Percentiles rank a stretch among this genome's conserved stretches.
phyloP scores from a whole-genome alignment of 2,329 filamentous ascomycete genomes.

The Pseudocercospora fijiensis region DNA sequence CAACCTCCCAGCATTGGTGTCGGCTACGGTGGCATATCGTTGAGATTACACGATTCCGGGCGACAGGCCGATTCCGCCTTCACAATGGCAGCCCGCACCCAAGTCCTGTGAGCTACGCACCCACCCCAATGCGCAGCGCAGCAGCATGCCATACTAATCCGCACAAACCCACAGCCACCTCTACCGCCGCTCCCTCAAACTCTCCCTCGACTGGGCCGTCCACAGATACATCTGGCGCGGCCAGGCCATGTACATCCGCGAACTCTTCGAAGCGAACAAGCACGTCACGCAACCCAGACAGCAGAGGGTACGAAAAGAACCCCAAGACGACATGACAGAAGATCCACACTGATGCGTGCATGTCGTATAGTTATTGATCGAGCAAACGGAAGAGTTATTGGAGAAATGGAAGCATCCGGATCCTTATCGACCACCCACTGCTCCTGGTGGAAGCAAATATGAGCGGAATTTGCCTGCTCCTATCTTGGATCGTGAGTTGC shows the following conservation, averaged over 20 bases:
- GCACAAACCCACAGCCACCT: constrained; percentile 56
- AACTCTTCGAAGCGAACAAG: constrained; percentile 90
- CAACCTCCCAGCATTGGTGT: neutral
- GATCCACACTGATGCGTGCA: neutral
- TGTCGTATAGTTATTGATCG: constrained; percentile 66
- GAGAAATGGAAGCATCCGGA: constrained; percentile 98
- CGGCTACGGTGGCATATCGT: neutral
- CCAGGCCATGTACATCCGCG: constrained; percentile 92
- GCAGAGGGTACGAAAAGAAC: constrained; percentile 66
- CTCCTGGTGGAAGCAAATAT: constrained; percentile 94
- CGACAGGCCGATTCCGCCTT: neutral
- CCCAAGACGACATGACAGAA: neutral
- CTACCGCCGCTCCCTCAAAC: constrained; percentile 89
- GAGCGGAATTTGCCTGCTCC: constrained; percentile 86
- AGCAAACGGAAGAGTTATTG: constrained; percentile 83
- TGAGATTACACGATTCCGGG: neutral
- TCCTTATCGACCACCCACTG: constrained; percentile 83
- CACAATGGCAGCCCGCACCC: constrained; percentile 38
- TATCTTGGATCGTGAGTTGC: constrained; percentile 71
- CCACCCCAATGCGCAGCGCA: neutral
- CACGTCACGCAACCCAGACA: constrained; percentile 79
- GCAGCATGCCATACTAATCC: neutral
- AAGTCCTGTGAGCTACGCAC: constrained; percentile 33
- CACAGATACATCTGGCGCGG: constrained; percentile 91
- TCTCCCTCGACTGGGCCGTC: constrained; percentile 92